phyloP scores from a whole-genome alignment of 106 monocot genomes.

The Allium cepa region DNA sequence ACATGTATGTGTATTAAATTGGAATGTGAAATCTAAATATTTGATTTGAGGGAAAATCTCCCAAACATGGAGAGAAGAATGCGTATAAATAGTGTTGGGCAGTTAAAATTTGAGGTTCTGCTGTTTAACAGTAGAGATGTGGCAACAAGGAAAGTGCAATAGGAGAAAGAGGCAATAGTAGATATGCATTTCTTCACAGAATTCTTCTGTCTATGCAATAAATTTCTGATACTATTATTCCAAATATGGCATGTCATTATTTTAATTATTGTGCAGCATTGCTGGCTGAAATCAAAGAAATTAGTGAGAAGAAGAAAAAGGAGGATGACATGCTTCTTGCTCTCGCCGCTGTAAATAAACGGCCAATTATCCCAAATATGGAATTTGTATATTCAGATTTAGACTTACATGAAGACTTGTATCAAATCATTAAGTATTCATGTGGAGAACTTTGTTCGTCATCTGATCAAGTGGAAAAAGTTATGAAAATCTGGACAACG shows the following conservation, averaged over 20 bases:
- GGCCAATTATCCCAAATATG: conserved; percentile 58
- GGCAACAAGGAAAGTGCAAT: no score
- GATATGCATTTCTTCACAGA: not conserved
- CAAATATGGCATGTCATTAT: not conserved
- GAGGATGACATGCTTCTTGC: conserved; percentile 74
- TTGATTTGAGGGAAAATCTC: no score
- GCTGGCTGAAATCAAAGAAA: conserved; percentile 81
- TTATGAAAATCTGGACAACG: conserved; percentile 68
- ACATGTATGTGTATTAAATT: no score
- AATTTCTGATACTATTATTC: not conserved
- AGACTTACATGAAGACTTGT: conserved; percentile 64
- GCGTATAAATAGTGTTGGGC: no score
- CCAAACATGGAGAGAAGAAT: no score
- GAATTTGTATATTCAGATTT: conserved; percentile 58
- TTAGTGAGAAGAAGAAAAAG: conserved; percentile 64
- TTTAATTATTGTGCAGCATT: conserved; percentile 32
- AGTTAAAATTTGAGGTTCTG: no score
- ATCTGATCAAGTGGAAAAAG: conserved; percentile 62
- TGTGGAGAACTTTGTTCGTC: conserved; percentile 76
- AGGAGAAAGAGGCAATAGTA: no score
- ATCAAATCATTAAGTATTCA: conserved; percentile 70
- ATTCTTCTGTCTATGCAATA: not conserved
- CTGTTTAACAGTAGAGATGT: no score
- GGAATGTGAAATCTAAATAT: no score
- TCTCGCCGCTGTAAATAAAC: conserved; percentile 63